phyloP scores from a whole-genome alignment of 164 flowering plant species.

The Saururus chinensis region DNA sequence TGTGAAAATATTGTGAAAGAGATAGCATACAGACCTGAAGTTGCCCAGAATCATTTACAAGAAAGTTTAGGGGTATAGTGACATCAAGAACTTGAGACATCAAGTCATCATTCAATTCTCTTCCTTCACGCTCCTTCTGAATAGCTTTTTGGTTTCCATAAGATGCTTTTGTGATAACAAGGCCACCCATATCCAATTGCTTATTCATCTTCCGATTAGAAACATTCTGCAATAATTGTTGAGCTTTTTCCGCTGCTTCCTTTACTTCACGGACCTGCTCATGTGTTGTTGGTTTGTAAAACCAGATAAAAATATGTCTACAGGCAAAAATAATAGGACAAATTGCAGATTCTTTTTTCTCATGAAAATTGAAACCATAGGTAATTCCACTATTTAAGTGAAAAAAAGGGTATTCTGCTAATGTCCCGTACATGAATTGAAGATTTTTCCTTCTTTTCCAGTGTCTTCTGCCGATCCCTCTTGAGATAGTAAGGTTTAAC shows the following conservation, averaged over 20 bases:
- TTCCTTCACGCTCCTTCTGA: conserved; percentile 23
- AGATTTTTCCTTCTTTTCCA: conserved; percentile 53
- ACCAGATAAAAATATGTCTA: neutral
- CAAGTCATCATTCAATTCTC: conserved; percentile 27
- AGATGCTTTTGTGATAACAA: conserved; percentile 58
- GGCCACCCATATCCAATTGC: conserved; percentile 63
- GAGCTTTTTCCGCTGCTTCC: conserved; percentile 78
- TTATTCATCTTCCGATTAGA: conserved; percentile 68
- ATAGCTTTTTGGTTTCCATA: conserved; percentile 62
- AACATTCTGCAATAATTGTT: conserved; percentile 64
- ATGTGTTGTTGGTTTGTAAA: neutral
- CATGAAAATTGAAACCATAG: neutral
- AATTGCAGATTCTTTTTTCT: neutral
- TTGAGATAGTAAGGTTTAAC: conserved; percentile 64
- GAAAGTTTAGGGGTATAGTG: conserved; percentile 75
- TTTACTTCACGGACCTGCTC: conserved; percentile 68
- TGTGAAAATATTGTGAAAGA: neutral
- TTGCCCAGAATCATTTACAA: conserved; percentile 77
- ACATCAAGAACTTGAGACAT: conserved; percentile 65
- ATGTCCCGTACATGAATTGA: conserved; percentile 47
- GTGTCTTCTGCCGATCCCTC: conserved; percentile 57
- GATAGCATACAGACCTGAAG: conserved; percentile 50
- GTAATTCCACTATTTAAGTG: neutral
- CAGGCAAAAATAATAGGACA: neutral
- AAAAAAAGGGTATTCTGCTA: too few relatives aligned